Conservation (phyloP, 768 basidiomycete species). For the Trametes gibbosa region DNA sequence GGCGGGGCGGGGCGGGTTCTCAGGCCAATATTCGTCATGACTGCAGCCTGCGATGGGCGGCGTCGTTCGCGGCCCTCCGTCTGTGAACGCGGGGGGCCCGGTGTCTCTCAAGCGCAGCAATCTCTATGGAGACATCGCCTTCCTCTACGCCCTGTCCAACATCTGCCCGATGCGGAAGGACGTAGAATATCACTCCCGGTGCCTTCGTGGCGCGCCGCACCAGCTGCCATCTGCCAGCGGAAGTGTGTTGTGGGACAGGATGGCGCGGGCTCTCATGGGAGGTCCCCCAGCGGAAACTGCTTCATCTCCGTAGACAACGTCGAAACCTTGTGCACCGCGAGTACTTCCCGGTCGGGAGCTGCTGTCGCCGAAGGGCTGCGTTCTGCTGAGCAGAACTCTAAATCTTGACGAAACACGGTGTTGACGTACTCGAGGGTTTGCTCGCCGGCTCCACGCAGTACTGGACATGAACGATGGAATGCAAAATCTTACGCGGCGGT, state of each 20-base stretch:
- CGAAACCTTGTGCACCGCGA: not conserved
- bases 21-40: too few species aligned
- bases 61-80: conserved; percentile 7
- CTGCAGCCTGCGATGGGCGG: conserved; percentile 14
- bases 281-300: not conserved
- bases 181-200: not conserved
- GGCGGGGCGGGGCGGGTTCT: too few species aligned
- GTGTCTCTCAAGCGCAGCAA: not conserved
- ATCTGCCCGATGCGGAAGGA: not conserved
- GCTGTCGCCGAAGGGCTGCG: not conserved
- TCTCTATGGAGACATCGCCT: conserved; percentile 7
- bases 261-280: not conserved
- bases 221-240: not conserved
- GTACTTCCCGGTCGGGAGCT: not conserved
- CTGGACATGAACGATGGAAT: not conserved
- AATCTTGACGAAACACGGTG: not conserved
- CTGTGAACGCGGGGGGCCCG: not conserved
- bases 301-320: not conserved
- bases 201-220: conserved; percentile 1
- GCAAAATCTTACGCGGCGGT: not conserved
- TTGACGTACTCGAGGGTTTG: not conserved
- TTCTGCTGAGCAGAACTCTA: not conserved
- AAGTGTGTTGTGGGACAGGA: not conserved
- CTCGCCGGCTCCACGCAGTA: too few species aligned
- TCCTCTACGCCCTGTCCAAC: not conserved